Base-by-base conservation (phyloP, 2,329 filamentous ascomycete genomes). In the Colletotrichum sp. region DNA sequence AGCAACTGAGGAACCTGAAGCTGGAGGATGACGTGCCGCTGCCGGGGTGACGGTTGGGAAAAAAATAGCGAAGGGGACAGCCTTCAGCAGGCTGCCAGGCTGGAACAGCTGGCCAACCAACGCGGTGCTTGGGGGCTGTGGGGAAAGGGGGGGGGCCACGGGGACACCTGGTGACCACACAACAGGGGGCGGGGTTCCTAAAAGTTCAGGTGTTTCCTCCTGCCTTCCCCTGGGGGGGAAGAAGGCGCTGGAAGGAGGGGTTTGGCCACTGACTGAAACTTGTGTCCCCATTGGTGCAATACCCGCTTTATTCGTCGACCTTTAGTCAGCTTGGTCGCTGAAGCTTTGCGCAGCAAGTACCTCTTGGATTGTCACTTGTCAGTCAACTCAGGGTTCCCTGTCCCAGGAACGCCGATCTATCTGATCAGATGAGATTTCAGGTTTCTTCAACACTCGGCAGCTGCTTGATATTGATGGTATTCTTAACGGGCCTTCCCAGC, bases 21-120 rank as follows among this genome's bases (percentile, higher is more conserved):
- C n/a, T 52, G 44, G 44, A 52, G 25, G 57, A 76, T 76, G 74
- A 76, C 74, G 70, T 76, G 74, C 59, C 63, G 74, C 74, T 76
- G 74, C 74, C 65, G 64, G 70, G 74, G 74, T 69, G 22, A 74
- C 70, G 44, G 65, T 48, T 70, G 64, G 44, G 12, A 52, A 52
- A 52, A 52, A 52, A 52, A 48, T 52, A 52, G 44, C 44, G 44
- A 52, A 52, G n/a, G 44, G 44, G 44, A 52, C n/a, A 52, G 6
- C 44, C 44, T 22, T n/a, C 44, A 52, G 44, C 44, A 52, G 44
- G 11, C 44, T 13, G 44, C 44, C 44, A 52, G 44, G 63, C 63
- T 52, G 34, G 16, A 22, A 27, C 44, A 57, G 68, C 68, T 63
- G 39, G 19, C 68, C 68, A 70, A 70, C 48, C 57, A 63, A 27